A percentile compares a stretch with the other conserved stretches of the same genome.
These are phyloP conservation scores for Hypoxylon subgilvum DNA, from an alignment of 495 filamentous ascomycete genomes.

Conservation along the genomic window DNA sequence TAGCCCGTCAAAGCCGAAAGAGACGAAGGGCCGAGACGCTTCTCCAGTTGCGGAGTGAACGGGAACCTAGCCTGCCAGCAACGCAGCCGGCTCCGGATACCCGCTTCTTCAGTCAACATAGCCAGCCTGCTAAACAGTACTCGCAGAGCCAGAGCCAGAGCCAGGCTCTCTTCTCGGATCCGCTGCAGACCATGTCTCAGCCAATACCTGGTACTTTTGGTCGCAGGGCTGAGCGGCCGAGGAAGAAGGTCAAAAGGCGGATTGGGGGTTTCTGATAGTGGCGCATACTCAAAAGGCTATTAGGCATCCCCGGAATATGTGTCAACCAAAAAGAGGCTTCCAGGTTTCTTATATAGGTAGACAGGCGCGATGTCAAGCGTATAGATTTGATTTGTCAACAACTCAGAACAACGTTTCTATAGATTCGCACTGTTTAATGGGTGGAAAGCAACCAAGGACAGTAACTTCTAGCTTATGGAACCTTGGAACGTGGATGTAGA, in stretches of 20 bases:
- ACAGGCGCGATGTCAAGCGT: no score
- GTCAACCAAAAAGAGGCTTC: no score
- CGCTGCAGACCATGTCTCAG: slow-evolving; percentile 48
- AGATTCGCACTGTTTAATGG: no score
- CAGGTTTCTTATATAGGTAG: no score
- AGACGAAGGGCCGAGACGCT: slow-evolving; percentile 37
- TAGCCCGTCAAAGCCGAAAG: slow-evolving; percentile 35
- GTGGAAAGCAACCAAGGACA: no score
- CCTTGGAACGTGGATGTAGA: no score
- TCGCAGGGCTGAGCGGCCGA: slow-evolving; percentile 36
- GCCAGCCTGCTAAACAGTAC: slow-evolving; percentile 17
- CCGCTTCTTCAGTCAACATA: slow-evolving; percentile 27
- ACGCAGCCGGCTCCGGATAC: slow-evolving; percentile 35
- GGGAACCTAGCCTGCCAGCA: slow-evolving; percentile 34
- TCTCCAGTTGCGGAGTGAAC: slow-evolving; percentile 21
- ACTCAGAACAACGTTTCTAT: no score
- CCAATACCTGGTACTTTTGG: slow-evolving; percentile 48
- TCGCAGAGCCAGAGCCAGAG: slow-evolving; percentile 33
- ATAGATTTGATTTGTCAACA: no score
- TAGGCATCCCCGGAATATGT: no score
- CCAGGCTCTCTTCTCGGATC: slow-evolving; percentile 26
- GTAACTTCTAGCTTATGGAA: no score
- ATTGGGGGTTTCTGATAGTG: slow-evolving; percentile 36
- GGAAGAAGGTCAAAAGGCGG: slow-evolving; percentile 41
- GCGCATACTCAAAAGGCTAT: no score